Evolutionary conservation across 2,329 filamentous ascomycete species (phyloP).

Genomic region (Xylaria sp.): DNA sequence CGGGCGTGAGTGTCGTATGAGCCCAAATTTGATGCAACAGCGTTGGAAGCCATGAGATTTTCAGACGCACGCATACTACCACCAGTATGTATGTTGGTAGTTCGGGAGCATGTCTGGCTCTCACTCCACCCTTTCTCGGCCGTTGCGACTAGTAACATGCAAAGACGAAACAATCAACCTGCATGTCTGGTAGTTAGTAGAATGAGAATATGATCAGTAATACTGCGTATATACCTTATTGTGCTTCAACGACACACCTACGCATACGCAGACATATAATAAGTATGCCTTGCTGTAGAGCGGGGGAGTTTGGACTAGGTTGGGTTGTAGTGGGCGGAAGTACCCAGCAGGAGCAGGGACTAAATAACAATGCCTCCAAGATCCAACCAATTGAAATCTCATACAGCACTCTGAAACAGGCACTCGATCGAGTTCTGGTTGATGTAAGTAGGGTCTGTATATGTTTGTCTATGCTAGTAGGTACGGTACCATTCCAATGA

Average conservation of each 20-base stretch:
- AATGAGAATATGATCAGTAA: not conserved
- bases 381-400: conserved; percentile 3
- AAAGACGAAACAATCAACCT: not conserved
- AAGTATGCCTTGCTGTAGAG: not conserved
- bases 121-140: not conserved
- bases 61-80: no score
- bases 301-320: not conserved
- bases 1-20: not conserved
- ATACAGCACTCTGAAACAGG: not conserved
- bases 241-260: not conserved
- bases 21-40: not conserved
- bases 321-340: not conserved
- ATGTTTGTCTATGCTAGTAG: no score
- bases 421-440: not conserved
- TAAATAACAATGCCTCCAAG: not conserved
- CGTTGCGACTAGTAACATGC: not conserved
- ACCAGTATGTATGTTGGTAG: not conserved
- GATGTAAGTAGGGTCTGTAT: not conserved
- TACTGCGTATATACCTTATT: no score
- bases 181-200: not conserved
- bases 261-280: no score
- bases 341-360: not conserved
- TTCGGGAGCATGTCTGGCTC: not conserved
- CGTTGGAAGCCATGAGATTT: not conserved
- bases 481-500: not conserved